Evolutionary conservation across 768 basidiomycete genomes (phyloP).

Genomic region (Leccinum truebloodii): DNA sequence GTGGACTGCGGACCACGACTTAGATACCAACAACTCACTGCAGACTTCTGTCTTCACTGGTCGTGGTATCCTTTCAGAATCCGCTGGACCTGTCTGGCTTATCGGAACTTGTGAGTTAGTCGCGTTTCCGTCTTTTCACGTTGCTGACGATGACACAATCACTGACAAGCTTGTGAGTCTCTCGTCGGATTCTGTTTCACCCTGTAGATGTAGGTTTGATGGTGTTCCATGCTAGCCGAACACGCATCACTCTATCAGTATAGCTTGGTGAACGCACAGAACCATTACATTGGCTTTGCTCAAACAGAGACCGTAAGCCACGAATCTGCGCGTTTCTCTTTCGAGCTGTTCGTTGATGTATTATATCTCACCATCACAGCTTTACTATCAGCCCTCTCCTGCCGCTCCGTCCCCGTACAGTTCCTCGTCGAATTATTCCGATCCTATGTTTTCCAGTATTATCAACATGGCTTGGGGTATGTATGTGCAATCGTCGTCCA

Average conservation of each 20-base stretch:
- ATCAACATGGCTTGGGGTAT: constrained; percentile 14
- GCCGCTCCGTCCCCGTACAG: constrained; percentile 44
- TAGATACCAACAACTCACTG: constrained; percentile 49
- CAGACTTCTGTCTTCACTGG: constrained; percentile 61
- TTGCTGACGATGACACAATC: background rate
- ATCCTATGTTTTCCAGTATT: constrained; percentile 35
- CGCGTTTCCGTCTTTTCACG: background rate
- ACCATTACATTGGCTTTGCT: constrained; percentile 51
- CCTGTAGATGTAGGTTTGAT: background rate
- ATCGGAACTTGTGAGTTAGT: constrained; percentile 55
- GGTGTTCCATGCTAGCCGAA: constrained; percentile 35
- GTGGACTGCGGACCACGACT: constrained; percentile 73
- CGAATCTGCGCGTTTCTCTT: background rate
- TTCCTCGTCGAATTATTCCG: constrained; percentile 34
- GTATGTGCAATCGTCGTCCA: constrained; percentile 34
- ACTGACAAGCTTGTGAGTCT: constrained; percentile 41
- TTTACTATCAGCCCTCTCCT: constrained; percentile 51
- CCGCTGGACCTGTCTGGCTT: constrained; percentile 78
- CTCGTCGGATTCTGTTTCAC: constrained; percentile 29
- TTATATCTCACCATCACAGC: constrained; percentile 26
- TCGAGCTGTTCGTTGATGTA: background rate
- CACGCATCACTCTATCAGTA: constrained; percentile 54
- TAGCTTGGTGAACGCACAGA: constrained; percentile 40
- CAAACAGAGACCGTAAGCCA: constrained; percentile 51
- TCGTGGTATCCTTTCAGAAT: constrained; percentile 73